These are phyloP conservation scores for Talaromyces sp. DNA, from an alignment of 2,329 filamentous ascomycete species.

Conservation along the genomic window DNA sequence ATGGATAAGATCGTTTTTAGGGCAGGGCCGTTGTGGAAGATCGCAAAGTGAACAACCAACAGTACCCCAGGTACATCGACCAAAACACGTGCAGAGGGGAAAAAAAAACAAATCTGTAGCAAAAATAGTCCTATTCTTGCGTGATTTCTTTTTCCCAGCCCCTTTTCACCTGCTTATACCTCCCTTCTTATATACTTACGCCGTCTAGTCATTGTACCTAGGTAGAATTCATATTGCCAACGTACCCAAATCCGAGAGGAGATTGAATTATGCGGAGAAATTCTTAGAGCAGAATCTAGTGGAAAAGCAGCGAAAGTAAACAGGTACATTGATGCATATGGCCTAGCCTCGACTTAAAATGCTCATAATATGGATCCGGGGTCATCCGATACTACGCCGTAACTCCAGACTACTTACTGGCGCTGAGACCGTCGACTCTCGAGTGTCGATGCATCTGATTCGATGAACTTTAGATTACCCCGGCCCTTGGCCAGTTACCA, in stretches of 20 bases:
- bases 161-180: not conserved
- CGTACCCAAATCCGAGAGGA: not conserved
- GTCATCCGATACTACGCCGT: constrained; percentile 6
- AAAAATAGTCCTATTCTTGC: not conserved
- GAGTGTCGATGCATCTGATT: not conserved
- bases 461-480: not conserved
- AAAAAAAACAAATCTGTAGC: not conserved
- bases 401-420: not conserved
- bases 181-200: not conserved
- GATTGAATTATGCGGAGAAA: constrained; percentile 7
- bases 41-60: not conserved
- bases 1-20: not conserved
- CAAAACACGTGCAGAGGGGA: not conserved
- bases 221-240: not conserved
- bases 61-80: not conserved
- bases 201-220: not conserved
- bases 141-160: not conserved
- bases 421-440: too few species aligned
- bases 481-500: not conserved
- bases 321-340: not conserved
- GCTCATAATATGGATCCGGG: constrained; percentile 4
- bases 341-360: not conserved
- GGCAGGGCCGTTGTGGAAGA: not conserved
- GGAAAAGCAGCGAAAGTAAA: not conserved
- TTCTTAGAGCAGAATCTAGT: not conserved